Percentiles rank a stretch among this genome's conserved stretches.
Evolutionary conservation across 129 eudicot genomes (phyloP).

Genomic region (Chrysanthemum lavandulifolium): DNA sequence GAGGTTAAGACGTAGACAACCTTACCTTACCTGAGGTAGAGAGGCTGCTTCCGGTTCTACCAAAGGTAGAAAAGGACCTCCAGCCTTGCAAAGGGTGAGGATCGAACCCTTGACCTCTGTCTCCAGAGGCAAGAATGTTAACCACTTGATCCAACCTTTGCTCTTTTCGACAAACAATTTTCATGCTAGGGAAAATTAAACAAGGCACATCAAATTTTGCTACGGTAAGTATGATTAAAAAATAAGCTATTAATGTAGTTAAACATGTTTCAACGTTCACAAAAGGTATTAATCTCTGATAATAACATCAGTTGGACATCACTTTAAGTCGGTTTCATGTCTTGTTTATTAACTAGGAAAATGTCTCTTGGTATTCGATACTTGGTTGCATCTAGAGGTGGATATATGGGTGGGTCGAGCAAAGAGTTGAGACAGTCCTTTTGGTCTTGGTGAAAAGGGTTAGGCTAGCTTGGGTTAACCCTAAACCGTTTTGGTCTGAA

Average conservation of each 20-base stretch:
- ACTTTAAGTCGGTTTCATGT: neutral
- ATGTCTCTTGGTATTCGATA: neutral
- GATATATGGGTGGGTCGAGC: neutral
- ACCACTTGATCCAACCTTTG: too few relatives aligned
- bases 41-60: too few relatives aligned
- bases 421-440: neutral
- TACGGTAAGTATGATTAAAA: neutral
- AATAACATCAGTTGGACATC: neutral
- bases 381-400: neutral
- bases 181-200: too few relatives aligned
- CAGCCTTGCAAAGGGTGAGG: too few relatives aligned
- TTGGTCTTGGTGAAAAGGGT: neutral
- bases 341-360: neutral
- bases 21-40: too few relatives aligned
- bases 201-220: slow-evolving; percentile 2
- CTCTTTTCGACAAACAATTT: too few relatives aligned
- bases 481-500: neutral
- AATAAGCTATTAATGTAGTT: neutral
- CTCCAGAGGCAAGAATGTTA: too few relatives aligned
- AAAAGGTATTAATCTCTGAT: neutral
- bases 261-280: slow-evolving; percentile 12
- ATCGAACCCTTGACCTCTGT: too few relatives aligned
- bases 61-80: too few relatives aligned
- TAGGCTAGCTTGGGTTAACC: neutral
- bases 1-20: too few relatives aligned